Evolutionary conservation across 441 rosid genomes (phyloP).

Genomic region (Hypseocharis bilobata): DNA sequence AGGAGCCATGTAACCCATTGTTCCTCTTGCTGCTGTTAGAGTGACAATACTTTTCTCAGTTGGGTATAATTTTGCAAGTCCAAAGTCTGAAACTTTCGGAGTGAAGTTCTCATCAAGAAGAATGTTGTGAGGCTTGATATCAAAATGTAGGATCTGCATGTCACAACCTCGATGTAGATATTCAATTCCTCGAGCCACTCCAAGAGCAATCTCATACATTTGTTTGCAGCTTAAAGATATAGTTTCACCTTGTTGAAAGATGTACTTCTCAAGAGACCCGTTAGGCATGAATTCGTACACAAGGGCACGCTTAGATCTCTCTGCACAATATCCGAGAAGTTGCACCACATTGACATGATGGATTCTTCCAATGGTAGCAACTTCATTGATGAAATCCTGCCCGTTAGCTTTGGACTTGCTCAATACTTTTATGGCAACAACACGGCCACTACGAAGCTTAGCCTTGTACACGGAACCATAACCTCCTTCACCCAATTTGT

Average conservation of each 20-base stretch:
- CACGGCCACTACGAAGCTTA: not conserved
- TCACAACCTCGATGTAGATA: too few species aligned
- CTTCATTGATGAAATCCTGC: not conserved
- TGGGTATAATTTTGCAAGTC: too few species aligned
- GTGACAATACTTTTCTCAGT: too few species aligned
- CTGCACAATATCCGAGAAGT: not conserved
- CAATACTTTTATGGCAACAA: not conserved
- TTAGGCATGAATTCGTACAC: not conserved
- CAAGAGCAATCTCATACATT: not conserved
- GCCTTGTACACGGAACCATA: not conserved
- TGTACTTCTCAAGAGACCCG: not conserved
- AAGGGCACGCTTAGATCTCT: not conserved
- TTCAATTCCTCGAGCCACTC: too few species aligned
- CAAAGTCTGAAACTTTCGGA: too few species aligned
- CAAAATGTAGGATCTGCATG: too few species aligned
- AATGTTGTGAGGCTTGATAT: too few species aligned
- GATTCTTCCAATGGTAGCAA: slow-evolving; percentile 5
- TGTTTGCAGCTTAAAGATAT: not conserved
- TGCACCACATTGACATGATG: not conserved
- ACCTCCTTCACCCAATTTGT: not conserved
- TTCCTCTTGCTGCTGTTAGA: too few species aligned
- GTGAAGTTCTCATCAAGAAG: too few species aligned
- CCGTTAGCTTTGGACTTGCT: not conserved
- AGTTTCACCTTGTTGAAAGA: not conserved
- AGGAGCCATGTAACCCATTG: too few species aligned